Evolutionary conservation across 306 rosid genomes (phyloP).

Genomic region (Rubus parviflorus): DNA sequence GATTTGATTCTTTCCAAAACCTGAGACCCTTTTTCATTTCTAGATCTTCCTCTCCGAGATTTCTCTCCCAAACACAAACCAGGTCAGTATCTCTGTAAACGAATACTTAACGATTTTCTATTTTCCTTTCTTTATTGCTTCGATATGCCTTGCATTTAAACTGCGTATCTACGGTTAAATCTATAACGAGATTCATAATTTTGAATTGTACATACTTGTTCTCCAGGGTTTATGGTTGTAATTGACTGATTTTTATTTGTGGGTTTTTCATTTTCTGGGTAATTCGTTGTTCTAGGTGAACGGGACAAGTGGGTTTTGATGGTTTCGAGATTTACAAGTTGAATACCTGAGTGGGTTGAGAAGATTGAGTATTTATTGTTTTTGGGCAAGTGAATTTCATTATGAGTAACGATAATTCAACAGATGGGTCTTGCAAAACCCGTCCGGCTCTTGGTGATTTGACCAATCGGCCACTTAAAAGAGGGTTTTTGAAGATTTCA

Average conservation of each 20-base stretch:
- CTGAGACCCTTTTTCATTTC: background rate
- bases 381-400: conserved; percentile 14
- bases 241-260: background rate
- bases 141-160: background rate
- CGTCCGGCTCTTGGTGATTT: conserved; percentile 56
- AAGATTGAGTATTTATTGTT: conserved; percentile 2
- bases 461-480: conserved; percentile 56
- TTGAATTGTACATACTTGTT: background rate
- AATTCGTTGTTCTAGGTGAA: conserved; percentile 5
- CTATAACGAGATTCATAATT: background rate
- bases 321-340: conserved; percentile 1
- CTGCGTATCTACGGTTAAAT: background rate
- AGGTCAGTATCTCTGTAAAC: background rate
- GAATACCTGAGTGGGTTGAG: background rate
- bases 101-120: background rate
- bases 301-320: conserved; percentile 7
- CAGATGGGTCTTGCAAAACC: conserved; percentile 34
- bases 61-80: background rate
- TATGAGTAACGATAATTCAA: conserved; percentile 48
- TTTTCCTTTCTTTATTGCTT: background rate
- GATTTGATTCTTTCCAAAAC: background rate
- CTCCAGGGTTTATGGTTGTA: background rate
- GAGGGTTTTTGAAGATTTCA: conserved; percentile 47
- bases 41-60: background rate
- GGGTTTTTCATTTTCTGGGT: conserved; percentile 2